Base-by-base conservation (phyloP, 2,329 filamentous ascomycete species). In the Arachnomyces sp. region DNA sequence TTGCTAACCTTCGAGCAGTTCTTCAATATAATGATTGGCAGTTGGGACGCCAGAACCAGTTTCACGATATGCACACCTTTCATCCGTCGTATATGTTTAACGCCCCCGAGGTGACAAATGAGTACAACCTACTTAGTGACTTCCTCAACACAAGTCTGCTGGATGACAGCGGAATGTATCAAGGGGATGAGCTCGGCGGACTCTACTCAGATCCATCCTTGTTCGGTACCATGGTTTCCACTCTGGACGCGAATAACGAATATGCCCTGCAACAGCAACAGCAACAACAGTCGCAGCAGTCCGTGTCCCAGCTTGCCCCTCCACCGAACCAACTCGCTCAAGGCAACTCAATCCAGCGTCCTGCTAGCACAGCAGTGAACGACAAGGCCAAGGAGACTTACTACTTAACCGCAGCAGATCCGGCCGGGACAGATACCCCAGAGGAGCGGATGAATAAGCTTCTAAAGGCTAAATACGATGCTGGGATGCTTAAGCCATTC, bases 381-480 rank as follows among this genome's bases (percentile, higher is more conserved):
- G 84, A 92, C 53, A 79, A 79, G 54, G 77, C 68, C 14, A 64
- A 86, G 52, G 90, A 96, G 60, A 78, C 72, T 38, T 98, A 95
- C 66, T 96, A 95, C 66, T 83, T 96, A 65, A 93, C 94, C 49
- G 92, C 92, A 11, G 92, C 92, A 36, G 92, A 98, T 61, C 92
- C 92, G 2, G 86, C 86, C 4, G 90, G 90, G 38, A 78, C 87
- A 51, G 79, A 83, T 52, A 84, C 84, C 15, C 88, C 92, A 9
- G 89, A 95, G 63, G 87, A 95, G 61, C 84, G 92, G 44, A 95
- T 98, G 86, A 84, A 90, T 56, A 87, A 92, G 52, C 78, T 98
- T 5, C 77, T 98, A 42, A 86, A 84, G 60, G 92, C 92, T 47
- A 98, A 98, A 64, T 93, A 95, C 64, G 89, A 96, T 51, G 92